A percentile compares a stretch with the other conserved stretches of the same genome.
phyloP scores from a whole-genome alignment of 108 stramenopile species.

The Parietichytrium sp. region DNA sequence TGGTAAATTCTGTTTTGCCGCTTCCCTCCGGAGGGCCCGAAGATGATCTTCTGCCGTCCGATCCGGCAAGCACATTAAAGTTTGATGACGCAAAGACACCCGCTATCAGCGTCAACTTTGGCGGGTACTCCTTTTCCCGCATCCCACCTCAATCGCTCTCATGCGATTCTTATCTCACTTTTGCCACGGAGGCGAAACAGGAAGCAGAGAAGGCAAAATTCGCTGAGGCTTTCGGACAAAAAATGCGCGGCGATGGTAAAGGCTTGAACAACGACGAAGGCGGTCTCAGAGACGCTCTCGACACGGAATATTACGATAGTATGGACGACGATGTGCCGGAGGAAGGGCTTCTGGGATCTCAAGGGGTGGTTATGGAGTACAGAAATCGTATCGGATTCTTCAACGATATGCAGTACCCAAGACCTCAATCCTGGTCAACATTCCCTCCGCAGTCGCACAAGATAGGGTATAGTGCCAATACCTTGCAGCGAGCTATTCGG shows the following conservation, averaged over 20 bases:
- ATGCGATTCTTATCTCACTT: neutral
- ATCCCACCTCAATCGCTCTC: neutral
- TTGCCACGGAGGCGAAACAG: conserved; percentile 8
- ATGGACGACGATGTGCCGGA: too few species aligned
- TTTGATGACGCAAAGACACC: neutral
- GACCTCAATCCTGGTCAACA: neutral
- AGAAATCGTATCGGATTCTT: neutral
- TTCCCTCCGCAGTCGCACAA: conserved; percentile 12
- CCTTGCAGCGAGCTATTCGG: neutral
- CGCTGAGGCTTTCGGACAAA: neutral
- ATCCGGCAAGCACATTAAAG: too few species aligned
- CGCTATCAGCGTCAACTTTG: conserved; percentile 9
- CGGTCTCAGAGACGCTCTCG: too few species aligned
- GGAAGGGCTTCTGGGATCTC: too few species aligned
- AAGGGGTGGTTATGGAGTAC: conserved; percentile 28
- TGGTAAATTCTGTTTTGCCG: too few species aligned
- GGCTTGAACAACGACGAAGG: too few species aligned
- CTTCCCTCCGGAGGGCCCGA: too few species aligned
- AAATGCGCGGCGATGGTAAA: neutral
- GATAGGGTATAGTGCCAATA: neutral
- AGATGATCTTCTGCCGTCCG: too few species aligned
- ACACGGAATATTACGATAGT: neutral
- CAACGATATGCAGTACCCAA: neutral
- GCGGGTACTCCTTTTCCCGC: neutral
- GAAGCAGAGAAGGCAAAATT: neutral